Base-by-base conservation (phyloP, 2,329 filamentous ascomycete species). In the Aurifilum marmelostoma region DNA sequence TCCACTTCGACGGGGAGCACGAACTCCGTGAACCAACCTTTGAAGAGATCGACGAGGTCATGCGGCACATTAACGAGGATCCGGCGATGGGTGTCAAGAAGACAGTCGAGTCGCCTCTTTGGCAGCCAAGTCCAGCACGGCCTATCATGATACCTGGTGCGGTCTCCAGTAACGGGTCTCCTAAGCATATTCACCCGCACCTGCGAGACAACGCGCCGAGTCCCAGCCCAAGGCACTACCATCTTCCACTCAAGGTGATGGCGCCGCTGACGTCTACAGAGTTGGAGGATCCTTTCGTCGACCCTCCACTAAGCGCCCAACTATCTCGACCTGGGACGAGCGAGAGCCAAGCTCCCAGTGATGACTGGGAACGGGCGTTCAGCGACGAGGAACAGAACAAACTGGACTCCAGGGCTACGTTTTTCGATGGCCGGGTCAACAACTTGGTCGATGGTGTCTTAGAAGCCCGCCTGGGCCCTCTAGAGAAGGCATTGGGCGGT, bases 351-450 rank as follows among this genome's bases (percentile, higher is more conserved):
- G 89, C 91, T 32, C 87, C 89, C 70, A 97, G 94, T 77, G 95
- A 98, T 78, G 95, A 98, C 78, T 99, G 96, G 96, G 94, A 97
- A 75, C 91, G 91, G 76, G 89, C 91, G 61, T 90, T 97, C 71
- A 91, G 91, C 12, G 92, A 93, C 24, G 90, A 91, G 43, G 92
- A 97, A 75, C 93, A 97, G 69, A 88, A 89, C 64, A 97, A 97
- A 79, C 83, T 98, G 67, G 89, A 92, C 72, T 89, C 90, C 66
- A 89, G 94, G 62, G 92, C 92, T 72, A 87, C 89, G 61, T 98
- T 97, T 85, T 97, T 98, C 75, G 94, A 98, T 76, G 91, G 89
- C 61, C 94, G 92, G 76, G 92, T 99, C 72, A 94, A 97, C 76
- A 89, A 93, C 64, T 81, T 98, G 72, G 92, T 99, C 72, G 92